Percentiles rank a stretch among this genome's conserved stretches.
Evolutionary conservation across 2,329 filamentous ascomycete species (phyloP).

Genomic region (Stylonectria norvegica): DNA sequence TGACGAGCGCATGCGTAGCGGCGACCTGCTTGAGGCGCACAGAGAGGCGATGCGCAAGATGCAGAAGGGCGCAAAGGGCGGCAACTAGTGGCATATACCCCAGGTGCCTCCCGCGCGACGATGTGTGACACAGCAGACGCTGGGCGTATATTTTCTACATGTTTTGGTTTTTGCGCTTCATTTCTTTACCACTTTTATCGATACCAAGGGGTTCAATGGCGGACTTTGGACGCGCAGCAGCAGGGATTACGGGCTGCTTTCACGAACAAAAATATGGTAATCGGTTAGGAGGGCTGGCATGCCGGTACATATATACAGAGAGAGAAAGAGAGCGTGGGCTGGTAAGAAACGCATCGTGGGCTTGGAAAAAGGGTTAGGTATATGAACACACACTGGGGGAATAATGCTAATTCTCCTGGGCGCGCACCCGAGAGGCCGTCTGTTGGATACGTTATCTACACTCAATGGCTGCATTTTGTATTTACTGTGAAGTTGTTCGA

Average conservation of each 20-base stretch:
- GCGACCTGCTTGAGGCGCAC: conserved; percentile 72
- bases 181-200: conserved; percentile 10
- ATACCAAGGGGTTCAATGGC: conserved; percentile 26
- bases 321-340: conserved; percentile 5
- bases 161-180: no score
- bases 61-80: conserved; percentile 53
- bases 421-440: neutral
- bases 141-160: no score
- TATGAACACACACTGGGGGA: conserved; percentile 8
- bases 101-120: no score
- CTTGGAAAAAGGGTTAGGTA: conserved; percentile 8
- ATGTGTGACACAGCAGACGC: no score
- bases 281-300: conserved; percentile 9
- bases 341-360: conserved; percentile 7
- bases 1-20: conserved; percentile 72
- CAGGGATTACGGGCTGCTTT: no score
- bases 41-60: conserved; percentile 75
- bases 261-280: conserved; percentile 16
- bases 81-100: no score
- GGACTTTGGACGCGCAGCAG: conserved; percentile 4
- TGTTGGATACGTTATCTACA: conserved; percentile 1
- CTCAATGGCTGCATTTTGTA: conserved; percentile 6
- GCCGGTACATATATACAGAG: conserved; percentile 16
- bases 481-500: no score
- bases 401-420: conserved; percentile 8